These are phyloP conservation scores for Pythium rhizo-oryzae DNA, from an alignment of 352 stramenopile species.

Conservation along the genomic window DNA sequence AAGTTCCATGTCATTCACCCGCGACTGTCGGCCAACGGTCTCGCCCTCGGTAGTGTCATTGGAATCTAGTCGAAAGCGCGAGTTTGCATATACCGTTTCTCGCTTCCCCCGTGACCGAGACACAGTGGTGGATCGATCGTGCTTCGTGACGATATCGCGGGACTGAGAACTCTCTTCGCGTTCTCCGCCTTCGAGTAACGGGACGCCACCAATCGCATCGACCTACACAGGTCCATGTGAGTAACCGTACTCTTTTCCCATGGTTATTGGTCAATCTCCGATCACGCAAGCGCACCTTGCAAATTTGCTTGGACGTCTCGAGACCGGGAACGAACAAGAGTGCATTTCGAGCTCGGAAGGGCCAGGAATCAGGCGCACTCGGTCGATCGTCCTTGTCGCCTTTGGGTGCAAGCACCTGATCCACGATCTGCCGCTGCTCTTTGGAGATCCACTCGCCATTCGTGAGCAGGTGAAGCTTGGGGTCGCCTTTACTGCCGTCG, in stretches of 20 bases:
- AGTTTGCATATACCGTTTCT: slow-evolving; percentile 76
- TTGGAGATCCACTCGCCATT: slow-evolving; percentile 79
- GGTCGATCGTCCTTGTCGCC: slow-evolving; percentile 62
- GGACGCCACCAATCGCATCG: not conserved
- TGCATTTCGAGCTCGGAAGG: slow-evolving; percentile 70
- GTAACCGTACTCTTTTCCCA: not conserved
- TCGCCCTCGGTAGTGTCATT: not conserved
- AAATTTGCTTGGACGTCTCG: slow-evolving; percentile 57
- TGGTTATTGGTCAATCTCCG: not conserved
- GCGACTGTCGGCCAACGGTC: not conserved
- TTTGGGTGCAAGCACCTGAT: slow-evolving; percentile 43
- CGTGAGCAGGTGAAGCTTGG: slow-evolving; percentile 68
- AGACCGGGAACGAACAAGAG: slow-evolving; percentile 80
- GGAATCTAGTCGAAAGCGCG: slow-evolving; percentile 42
- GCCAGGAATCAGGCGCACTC: slow-evolving; percentile 73
- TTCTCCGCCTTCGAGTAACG: slow-evolving; percentile 49
- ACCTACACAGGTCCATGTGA: slow-evolving; percentile 5
- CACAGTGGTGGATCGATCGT: not conserved
- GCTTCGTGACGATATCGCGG: not conserved
- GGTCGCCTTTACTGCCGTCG: slow-evolving; percentile 49
- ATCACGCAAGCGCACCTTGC: slow-evolving; percentile 52
- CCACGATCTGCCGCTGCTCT: slow-evolving; percentile 57
- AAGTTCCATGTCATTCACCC: slow-evolving; percentile 27
- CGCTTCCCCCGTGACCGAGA: slow-evolving; percentile 33
- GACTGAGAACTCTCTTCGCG: not conserved